Conservation (phyloP, 1,284 basidiomycete genomes). For the Ceratobasidium theobromae region DNA sequence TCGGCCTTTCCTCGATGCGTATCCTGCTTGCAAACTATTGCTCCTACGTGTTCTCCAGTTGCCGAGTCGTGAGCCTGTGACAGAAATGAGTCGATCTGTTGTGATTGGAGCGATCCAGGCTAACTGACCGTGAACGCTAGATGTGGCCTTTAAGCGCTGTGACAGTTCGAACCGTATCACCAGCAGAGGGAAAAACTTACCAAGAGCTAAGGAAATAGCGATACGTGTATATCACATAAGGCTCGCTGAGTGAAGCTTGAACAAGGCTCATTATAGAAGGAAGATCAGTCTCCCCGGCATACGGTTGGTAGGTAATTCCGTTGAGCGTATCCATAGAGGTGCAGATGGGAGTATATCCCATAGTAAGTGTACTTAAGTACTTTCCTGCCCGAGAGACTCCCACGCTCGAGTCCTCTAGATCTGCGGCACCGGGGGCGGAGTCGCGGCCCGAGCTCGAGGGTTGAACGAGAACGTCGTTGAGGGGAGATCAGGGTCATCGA, state of each 20-base stretch:
- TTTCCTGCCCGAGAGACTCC: background rate
- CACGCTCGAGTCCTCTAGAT: slow-evolving; percentile 21
- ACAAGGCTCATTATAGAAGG: slow-evolving; percentile 81
- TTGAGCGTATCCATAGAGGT: background rate
- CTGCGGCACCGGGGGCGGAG: background rate
- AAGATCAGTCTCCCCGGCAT: slow-evolving; percentile 75
- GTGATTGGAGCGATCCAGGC: background rate
- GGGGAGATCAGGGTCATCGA: too few relatives aligned
- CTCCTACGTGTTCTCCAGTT: slow-evolving; percentile 65
- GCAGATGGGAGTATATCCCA: background rate
- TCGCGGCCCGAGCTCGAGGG: slow-evolving; percentile 51
- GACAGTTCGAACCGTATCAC: background rate
- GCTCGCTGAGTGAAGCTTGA: slow-evolving; percentile 92
- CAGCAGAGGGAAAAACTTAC: slow-evolving; percentile 48
- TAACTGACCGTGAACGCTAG: slow-evolving; percentile 78
- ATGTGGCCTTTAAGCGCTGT: slow-evolving; percentile 73
- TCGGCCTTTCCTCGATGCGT: slow-evolving; percentile 74
- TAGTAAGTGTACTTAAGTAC: background rate
- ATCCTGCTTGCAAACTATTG: slow-evolving; percentile 95
- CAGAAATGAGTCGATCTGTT: background rate
- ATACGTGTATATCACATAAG: slow-evolving; percentile 92
- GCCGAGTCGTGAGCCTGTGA: slow-evolving; percentile 56
- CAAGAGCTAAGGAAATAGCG: slow-evolving; percentile 94
- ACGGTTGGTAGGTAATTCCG: slow-evolving; percentile 65
- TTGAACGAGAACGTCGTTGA: too few relatives aligned